Percentiles rank a stretch among this genome's conserved stretches.
Evolutionary conservation across 169 alveolate species (phyloP).

Genomic region (Plasmodium relictum): DNA sequence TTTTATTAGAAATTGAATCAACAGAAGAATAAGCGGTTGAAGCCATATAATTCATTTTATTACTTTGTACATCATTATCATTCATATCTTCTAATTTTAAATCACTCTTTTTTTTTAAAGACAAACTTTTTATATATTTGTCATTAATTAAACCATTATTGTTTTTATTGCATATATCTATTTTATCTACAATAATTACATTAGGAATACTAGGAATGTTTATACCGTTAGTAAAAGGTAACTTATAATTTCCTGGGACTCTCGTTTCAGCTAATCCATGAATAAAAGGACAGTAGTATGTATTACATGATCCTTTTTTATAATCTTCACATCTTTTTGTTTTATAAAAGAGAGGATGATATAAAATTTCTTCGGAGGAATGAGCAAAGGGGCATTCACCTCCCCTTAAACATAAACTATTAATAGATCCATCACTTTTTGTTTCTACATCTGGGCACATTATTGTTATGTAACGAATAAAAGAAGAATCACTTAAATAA

Average conservation of each 20-base stretch:
- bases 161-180: conserved; percentile 57
- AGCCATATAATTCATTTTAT: conserved; percentile 15
- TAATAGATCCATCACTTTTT: conserved; percentile 85
- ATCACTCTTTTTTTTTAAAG: conserved; percentile 25
- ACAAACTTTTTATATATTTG: conserved; percentile 5
- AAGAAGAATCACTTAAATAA: conserved; percentile 84
- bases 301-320: conserved; percentile 89
- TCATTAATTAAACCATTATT: conserved; percentile 15
- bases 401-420: conserved; percentile 90
- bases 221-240: conserved; percentile 88
- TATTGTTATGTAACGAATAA: conserved; percentile 89
- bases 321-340: conserved; percentile 89
- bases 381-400: conserved; percentile 94
- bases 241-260: conserved; percentile 80
- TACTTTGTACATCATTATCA: background rate
- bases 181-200: conserved; percentile 80
- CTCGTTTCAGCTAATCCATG: conserved; percentile 90
- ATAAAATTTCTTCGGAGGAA: conserved; percentile 91
- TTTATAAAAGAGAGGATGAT: conserved; percentile 93
- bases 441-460: conserved; percentile 87
- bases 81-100: background rate
- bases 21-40: conserved; percentile 23
- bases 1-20: conserved; percentile 21
- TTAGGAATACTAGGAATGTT: conserved; percentile 81
- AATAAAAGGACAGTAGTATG: conserved; percentile 91